A percentile compares a stretch with the other conserved stretches of the same genome.
Conservation (phyloP, 2,329 filamentous ascomycete genomes). For the Pseudocercospora fijiensis region DNA sequence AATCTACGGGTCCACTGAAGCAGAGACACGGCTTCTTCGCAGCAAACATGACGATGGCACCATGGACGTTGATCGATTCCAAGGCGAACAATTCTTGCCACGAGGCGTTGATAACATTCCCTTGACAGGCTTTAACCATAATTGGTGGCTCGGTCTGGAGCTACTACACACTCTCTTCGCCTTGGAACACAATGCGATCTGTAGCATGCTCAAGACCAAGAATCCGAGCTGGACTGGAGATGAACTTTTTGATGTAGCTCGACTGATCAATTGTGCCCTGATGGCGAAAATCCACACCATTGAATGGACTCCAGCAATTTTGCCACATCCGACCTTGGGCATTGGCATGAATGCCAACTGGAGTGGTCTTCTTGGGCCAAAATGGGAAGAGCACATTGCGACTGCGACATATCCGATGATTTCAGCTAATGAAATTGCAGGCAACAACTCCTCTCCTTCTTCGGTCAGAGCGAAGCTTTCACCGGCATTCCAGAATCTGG, state of each 20-base stretch:
- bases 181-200: conserved; percentile 50
- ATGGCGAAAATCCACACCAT: conserved; percentile 54
- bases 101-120: conserved; percentile 42
- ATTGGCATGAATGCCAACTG: conserved; percentile 50
- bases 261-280: conserved; percentile 48
- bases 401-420: neutral
- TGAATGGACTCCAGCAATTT: conserved; percentile 52
- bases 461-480: conserved; percentile 41
- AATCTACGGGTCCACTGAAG: conserved; percentile 48
- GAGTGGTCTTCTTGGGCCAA: conserved; percentile 47
- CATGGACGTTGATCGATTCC: conserved; percentile 40
- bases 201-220: conserved; percentile 39
- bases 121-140: conserved; percentile 46
- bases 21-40: conserved; percentile 41
- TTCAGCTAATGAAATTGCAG: conserved; percentile 29
- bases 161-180: conserved; percentile 50
- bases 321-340: conserved; percentile 46
- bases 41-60: conserved; percentile 42
- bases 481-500: conserved; percentile 44
- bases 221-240: conserved; percentile 45
- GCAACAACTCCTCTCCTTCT: conserved; percentile 3
- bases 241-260: conserved; percentile 48
- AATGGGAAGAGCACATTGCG: neutral
- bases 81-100: conserved; percentile 42
- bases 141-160: conserved; percentile 52